Conservation (phyloP, 2,329 filamentous ascomycete species). For the Dichotomopilus funicola region DNA sequence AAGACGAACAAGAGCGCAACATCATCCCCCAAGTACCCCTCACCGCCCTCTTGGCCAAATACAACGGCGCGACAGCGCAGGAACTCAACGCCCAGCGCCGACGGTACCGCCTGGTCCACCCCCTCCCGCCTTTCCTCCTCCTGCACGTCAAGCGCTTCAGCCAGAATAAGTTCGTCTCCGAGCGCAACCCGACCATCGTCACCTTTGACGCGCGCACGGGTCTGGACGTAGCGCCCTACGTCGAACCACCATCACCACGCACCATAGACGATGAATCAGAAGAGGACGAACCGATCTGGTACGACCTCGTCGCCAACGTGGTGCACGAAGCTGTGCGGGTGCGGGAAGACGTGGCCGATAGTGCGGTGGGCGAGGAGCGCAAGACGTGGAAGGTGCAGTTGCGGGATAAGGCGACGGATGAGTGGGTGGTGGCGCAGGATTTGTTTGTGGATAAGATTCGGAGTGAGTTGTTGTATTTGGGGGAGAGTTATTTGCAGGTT, state of each 20-base stretch:
- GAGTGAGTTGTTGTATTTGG: slow-evolving; percentile 82
- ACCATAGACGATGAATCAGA: slow-evolving; percentile 27
- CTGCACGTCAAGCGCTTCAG: slow-evolving; percentile 98
- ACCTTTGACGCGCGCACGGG: slow-evolving; percentile 73
- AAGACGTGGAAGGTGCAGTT: slow-evolving; percentile 95
- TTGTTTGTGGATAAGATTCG: slow-evolving; percentile 85
- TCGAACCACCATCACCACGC: slow-evolving; percentile 67
- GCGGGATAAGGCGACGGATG: slow-evolving; percentile 68
- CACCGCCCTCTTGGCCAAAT: slow-evolving; percentile 78
- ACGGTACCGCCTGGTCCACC: slow-evolving; percentile 82
- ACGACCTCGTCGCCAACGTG: slow-evolving; percentile 93
- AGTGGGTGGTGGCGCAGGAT: slow-evolving; percentile 94
- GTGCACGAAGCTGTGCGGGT: slow-evolving; percentile 76
- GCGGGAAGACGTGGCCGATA: slow-evolving; percentile 79
- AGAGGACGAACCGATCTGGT: slow-evolving; percentile 73
- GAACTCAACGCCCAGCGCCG: slow-evolving; percentile 85
- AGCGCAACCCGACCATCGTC: slow-evolving; percentile 96
- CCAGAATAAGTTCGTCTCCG: slow-evolving; percentile 91
- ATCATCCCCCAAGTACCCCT: slow-evolving; percentile 93
- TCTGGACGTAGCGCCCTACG: slow-evolving; percentile 83
- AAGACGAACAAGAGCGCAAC: slow-evolving; percentile 88
- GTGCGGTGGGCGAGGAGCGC: slow-evolving; percentile 61
- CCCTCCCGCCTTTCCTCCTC: slow-evolving; percentile 81
- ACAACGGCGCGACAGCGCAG: slow-evolving; percentile 80
- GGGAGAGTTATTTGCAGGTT: slow-evolving; percentile 91